Evolutionary conservation across 306 rosid species (phyloP), one percentile per base, ranked within the genome.

Genomic region (Albizia julibrissin): DNA sequence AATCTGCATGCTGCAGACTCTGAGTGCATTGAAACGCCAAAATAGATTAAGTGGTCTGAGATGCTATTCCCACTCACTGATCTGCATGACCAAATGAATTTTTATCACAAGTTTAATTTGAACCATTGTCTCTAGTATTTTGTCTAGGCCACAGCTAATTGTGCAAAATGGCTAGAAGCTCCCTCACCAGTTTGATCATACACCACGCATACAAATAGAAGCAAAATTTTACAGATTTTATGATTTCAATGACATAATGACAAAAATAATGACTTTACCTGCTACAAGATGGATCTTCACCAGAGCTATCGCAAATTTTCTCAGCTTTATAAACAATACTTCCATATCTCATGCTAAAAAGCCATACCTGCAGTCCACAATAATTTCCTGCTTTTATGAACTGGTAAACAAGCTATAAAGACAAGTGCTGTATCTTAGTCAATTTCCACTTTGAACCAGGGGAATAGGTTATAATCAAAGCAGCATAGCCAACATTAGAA

Each of bases 201-300:
- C 39, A 49, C 26, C 54, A 40, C 34, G 9, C 65, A n/a, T 40
- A 76, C 44, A n/a, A 12, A 44, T 44, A 26, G 59, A 50, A 33
- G 80, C 44, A 26, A 16, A 29, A 71, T 21, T 42, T 39, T 29
- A 62, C 76, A 4, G 69, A 72, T 50, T 61, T 12, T 5, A 70
- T 49, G 34, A 52, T 69, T 87, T 74, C 54, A 65, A 54, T 13
- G 52, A 77, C 54, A 44, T 71, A 54, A 58, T 79, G 80, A 72
- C 68, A 72, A 61, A 67, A 69, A 68, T 72, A 83, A 64, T 76
- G 66, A 58, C 86, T 88, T 37, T 84, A 91, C 99, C 93, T 93
- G 92, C 99, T 91, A 87, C 99, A 96, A 46, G 85, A 31, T 76
- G 97, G 97, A 84, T 96, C 99, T 90, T 96, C 99, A 11, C 99